These are phyloP conservation scores for Fusarium buharicum DNA, from an alignment of 2,329 filamentous ascomycete genomes.

Conservation along the genomic window DNA sequence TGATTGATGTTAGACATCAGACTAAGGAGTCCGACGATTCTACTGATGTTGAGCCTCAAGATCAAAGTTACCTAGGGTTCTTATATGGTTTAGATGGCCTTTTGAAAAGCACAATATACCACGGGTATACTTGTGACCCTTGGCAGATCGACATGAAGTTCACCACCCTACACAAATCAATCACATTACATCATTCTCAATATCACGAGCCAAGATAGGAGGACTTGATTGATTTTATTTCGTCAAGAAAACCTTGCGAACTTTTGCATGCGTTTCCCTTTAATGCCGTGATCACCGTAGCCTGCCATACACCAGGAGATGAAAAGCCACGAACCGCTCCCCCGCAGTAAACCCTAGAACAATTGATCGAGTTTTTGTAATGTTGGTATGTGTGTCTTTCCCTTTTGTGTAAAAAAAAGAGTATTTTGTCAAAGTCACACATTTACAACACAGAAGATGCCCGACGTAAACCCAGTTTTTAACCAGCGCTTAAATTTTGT, in stretches of 20 bases:
- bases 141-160: background rate
- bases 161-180: background rate
- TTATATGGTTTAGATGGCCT: no score
- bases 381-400: constrained; percentile 26
- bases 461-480: constrained; percentile 40
- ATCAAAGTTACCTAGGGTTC: no score
- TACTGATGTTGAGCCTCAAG: no score
- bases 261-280: constrained; percentile 53
- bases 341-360: constrained; percentile 47
- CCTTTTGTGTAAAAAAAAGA: constrained; percentile 17
- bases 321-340: constrained; percentile 54
- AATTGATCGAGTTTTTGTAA: constrained; percentile 39
- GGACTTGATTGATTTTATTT: constrained; percentile 52
- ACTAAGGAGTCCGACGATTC: no score
- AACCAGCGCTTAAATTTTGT: constrained; percentile 43
- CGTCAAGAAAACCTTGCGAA: constrained; percentile 52
- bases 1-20: no score
- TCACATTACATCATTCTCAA: constrained; percentile 9
- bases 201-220: constrained; percentile 27
- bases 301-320: constrained; percentile 54
- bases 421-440: constrained; percentile 30
- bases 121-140: background rate
- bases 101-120: no score
- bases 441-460: constrained; percentile 38
- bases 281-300: constrained; percentile 54